A percentile compares a stretch with the other conserved stretches of the same genome.
Evolutionary conservation across 345 rosid species (phyloP).

Genomic region (Physaria fendleri): DNA sequence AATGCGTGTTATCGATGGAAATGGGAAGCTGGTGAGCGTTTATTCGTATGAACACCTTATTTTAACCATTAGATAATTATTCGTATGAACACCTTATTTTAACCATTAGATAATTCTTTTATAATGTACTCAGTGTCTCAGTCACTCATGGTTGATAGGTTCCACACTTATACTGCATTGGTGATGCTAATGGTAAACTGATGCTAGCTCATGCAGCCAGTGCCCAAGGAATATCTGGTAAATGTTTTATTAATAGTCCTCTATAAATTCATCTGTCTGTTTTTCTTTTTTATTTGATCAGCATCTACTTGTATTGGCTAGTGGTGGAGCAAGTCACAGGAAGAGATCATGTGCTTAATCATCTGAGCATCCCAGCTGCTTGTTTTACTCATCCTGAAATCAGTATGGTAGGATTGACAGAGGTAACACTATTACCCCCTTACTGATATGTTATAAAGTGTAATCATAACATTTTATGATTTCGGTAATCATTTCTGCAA

Average conservation of each 20-base stretch:
- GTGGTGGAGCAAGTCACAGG: constrained; percentile 97
- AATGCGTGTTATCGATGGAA: constrained; percentile 78
- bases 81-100: constrained; percentile 11
- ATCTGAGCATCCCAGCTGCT: constrained; percentile 95
- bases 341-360: constrained; percentile 86
- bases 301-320: constrained; percentile 26
- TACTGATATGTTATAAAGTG: neutral
- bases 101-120: neutral
- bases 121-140: neutral
- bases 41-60: constrained; percentile 8
- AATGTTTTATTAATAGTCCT: neutral
- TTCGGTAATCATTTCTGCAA: neutral
- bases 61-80: neutral
- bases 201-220: constrained; percentile 99
- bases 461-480: neutral
- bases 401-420: constrained; percentile 99
- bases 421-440: constrained; percentile 39
- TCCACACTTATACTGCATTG: constrained; percentile 83
- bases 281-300: neutral
- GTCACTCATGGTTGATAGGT: constrained; percentile 44
- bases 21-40: constrained; percentile 62
- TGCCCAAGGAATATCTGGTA: constrained; percentile 99
- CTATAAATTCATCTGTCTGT: neutral
- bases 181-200: constrained; percentile 98
- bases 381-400: constrained; percentile 99